Evolutionary conservation across 1,139 yeast genomes (phyloP), one percentile per base, ranked within the genome.

Genomic region (Kodamaea sp.): DNA sequence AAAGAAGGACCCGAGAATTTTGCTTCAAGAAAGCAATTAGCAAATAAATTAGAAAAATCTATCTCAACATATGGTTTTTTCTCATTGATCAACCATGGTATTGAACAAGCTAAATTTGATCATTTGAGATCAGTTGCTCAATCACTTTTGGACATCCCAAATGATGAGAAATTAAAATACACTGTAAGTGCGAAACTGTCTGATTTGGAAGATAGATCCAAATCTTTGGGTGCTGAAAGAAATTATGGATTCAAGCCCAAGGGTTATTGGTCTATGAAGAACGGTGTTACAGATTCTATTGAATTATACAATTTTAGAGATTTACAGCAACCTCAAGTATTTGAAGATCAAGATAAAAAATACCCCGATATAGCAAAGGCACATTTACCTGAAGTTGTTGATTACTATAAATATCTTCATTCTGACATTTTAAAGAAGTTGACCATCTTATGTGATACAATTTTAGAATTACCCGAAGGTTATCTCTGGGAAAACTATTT

Each of bases 171-270:
- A 47, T 43, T 48, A n/a, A 49, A 62, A 26, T 67, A 63, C 42
- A 52, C 68, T 27, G 72, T 74, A 2, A 73, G 76, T 12, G 64
- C 69, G 2, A 49, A 50, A 46, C 58, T 59, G 28, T 53, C 65
- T 1, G 66, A 61, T 41, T 43, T 53, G 5, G 67, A 63, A 45
- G 65, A 63, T 35, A 42, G 66, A 20, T 29, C 57, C 6, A 59
- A 56, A 15, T 58, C 66, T 2, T 60, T 32, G 22, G 78, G 78
- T 1, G 74, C 71, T 8, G 75, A 72, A 43, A 55, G 76, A 35
- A 75, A 75, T 8, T 55, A 58, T 25, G 78, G 78, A 0, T 73
- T 58, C 52, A 73, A 73, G 45, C 78, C 78, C 25, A 62, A 54
- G 43, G 73, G 72, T 0, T 67, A 67, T 42, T 69, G 74, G 77